Conservation (phyloP, 306 rosid genomes). For the Quercus glauca region DNA sequence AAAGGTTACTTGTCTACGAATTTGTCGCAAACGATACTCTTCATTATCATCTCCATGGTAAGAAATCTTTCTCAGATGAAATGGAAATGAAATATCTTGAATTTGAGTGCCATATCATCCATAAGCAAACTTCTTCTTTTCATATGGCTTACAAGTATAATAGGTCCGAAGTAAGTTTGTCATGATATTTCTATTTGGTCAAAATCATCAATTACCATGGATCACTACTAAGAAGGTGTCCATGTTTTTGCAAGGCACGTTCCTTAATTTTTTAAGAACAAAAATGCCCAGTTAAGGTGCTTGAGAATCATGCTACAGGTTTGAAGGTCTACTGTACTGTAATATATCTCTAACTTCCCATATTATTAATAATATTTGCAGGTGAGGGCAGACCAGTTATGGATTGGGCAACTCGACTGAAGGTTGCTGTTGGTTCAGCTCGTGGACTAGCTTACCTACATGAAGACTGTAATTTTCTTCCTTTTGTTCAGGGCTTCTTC, state of each 20-base stretch:
- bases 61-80: constrained; percentile 33
- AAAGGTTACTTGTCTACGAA: constrained; percentile 89
- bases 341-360: constrained; percentile 7
- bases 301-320: constrained; percentile 7
- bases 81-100: neutral
- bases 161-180: constrained; percentile 3
- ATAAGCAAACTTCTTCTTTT: neutral
- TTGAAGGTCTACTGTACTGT: neutral
- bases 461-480: constrained; percentile 79
- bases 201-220: neutral
- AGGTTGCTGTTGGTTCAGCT: constrained; percentile 93
- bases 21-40: constrained; percentile 80
- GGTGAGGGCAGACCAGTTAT: constrained; percentile 56
- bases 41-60: constrained; percentile 93
- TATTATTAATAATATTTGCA: constrained; percentile 28
- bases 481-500: neutral
- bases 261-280: neutral
- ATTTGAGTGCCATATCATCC: neutral
- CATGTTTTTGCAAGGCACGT: neutral
- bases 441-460: constrained; percentile 96
- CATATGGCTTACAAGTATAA: neutral
- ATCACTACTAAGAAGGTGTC: neutral
- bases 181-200: neutral
- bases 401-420: constrained; percentile 84
- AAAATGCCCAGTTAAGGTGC: neutral